Evolutionary conservation across 441 rosid species (phyloP), one percentile per base, ranked within the genome.

Genomic region (Adansonia rubrostipa): DNA sequence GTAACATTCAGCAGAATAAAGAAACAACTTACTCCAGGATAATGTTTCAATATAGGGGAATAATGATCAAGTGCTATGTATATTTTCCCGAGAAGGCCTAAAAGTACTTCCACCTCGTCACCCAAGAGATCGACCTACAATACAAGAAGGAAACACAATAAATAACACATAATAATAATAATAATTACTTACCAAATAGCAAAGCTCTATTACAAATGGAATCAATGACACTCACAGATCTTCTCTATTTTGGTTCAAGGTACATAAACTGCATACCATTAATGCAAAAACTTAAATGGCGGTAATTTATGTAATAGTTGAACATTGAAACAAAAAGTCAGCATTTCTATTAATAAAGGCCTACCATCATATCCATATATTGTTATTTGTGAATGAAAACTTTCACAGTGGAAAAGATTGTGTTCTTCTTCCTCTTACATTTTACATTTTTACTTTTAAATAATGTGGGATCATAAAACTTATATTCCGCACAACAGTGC

Each of bases 11-110:
- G 22, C 60, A 79, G 36, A 73, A 28, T 36, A 78, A 61, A 65
- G 53, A 71, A 75, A 69, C 45, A 77, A 78, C 90, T 90, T 89
- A 97, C 99, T 63, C 99, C 97, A 50, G 98, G 90, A 88, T 97
- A 97, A 80, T 97, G 97, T 80, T 85, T 83, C 86, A 95, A 84
- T 80, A 97, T 61, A 5, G 98, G 97, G 78, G 99, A 93, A 80
- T 97, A 97, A 86, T 97, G 98, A 83, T 97, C 97, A 13, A 97
- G 89, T 3, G 93, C 99, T 68, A 95, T 92, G 82, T 97, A 95
- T 76, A 97, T 92, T 82, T 95, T 97, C 88, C 92, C 97, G 51
- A 93, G 99, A 79, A 93, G 94, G 79, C 92, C 70, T 74, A 86
- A 79, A 72, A 89, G 94, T 53, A 85, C 62, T 71, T 95, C 99